phyloP scores from a whole-genome alignment of 768 basidiomycete genomes.

The Exidia glandulosa region DNA sequence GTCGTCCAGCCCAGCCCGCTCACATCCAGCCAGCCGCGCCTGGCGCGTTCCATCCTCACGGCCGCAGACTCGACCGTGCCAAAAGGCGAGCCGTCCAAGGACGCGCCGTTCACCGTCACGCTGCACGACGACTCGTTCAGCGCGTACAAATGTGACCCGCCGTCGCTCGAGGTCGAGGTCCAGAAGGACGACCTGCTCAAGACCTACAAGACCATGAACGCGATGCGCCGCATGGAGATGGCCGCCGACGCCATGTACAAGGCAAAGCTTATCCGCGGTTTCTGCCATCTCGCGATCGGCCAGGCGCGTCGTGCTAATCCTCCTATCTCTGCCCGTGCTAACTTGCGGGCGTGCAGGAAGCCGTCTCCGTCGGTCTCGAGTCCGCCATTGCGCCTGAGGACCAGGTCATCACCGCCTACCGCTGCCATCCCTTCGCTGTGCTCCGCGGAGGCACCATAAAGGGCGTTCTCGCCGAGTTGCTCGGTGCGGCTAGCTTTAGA shows the following conservation, averaged over 20 bases:
- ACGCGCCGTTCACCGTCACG: conserved; percentile 66
- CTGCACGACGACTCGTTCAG: conserved; percentile 92
- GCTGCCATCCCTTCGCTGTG: conserved; percentile 96
- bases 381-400: conserved; percentile 75
- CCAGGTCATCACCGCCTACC: conserved; percentile 91
- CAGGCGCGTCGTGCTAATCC: no score
- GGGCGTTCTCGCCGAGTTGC: conserved; percentile 84
- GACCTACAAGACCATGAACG: conserved; percentile 88
- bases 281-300: conserved; percentile 97
- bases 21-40: not conserved
- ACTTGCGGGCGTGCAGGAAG: conserved; percentile 75
- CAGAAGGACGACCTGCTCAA: conserved; percentile 73
- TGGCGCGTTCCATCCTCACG: not conserved
- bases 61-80: not conserved
- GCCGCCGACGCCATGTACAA: conserved; percentile 94
- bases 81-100: conserved; percentile 8
- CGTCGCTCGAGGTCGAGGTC: conserved; percentile 71
- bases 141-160: conserved; percentile 65
- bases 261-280: conserved; percentile 91
- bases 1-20: not conserved
- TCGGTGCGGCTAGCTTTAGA: conserved; percentile 31
- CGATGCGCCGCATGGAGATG: conserved; percentile 95
- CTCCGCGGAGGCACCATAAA: conserved; percentile 86
- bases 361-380: conserved; percentile 92
- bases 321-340: no score